Evolutionary conservation across 208 protist genomes (phyloP), one percentile per base, ranked within the genome.

Genomic region (Trypanosoma cruzi): DNA sequence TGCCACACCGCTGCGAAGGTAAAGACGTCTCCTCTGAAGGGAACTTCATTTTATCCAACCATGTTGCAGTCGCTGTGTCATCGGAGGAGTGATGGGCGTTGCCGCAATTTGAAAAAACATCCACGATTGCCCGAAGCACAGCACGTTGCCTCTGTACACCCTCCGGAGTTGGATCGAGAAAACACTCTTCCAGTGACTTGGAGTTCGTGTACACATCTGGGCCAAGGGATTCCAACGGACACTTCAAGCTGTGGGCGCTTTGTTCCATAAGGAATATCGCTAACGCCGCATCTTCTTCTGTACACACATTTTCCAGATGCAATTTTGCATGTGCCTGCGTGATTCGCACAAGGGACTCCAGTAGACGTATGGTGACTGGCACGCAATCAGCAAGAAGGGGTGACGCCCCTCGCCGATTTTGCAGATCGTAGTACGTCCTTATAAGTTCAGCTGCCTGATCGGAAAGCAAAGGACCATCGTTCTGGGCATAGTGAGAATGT

Each of bases 241-340:
- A 87, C 77, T 96, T 96, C 37, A 96, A 77, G 58, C 81, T 85
- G 70, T 94, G 80, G 0, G 89, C 89, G 24, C 86, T 90, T 52
- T 89, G 87, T 75, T 97, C 90, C 81, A 95, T 88, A 49, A 97
- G 68, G 55, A 92, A 91, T 28, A 97, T 82, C 14, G 90, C 84
- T 77, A 94, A 87, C n/a, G 90, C 89, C 13, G 87, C 93, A 60
- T 97, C 91, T 44, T 92, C 81, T 26, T 92, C 60, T 18, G 81
- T 85, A 71, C 89, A 93, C 2, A 86, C 50, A 22, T 83, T 56
- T 68, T 92, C 82, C 62, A 94, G 56, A 82, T 99, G 97, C 37
- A 99, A 73, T 73, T 97, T 93, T 0, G 97, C 96, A 80, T 99
- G 91, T 5, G 97, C 97, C 82, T 99, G 96, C 22, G 96, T 81